A percentile compares a stretch with the other conserved stretches of the same genome.
phyloP scores from a whole-genome alignment of 2,329 filamentous ascomycete species.

The Verticillium alfalfae region DNA sequence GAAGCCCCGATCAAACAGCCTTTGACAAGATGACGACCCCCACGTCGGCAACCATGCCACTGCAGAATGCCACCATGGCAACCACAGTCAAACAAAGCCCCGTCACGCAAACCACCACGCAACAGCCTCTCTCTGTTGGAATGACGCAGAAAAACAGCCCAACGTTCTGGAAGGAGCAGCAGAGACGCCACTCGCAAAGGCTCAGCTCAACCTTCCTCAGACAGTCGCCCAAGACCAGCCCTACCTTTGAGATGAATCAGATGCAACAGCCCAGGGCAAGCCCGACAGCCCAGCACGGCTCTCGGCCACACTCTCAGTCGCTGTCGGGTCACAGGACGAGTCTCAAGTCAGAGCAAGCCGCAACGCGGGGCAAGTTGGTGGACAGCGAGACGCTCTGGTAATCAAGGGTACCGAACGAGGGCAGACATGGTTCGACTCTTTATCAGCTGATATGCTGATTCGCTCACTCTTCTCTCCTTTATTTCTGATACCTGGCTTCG shows the following conservation, averaged over 20 bases:
- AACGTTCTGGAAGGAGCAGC: conserved; percentile 1
- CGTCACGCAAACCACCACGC: background rate
- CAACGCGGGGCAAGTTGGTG: background rate
- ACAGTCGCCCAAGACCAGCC: background rate
- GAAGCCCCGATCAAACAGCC: background rate
- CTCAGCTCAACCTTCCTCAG: background rate
- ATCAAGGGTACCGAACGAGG: background rate
- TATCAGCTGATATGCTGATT: background rate
- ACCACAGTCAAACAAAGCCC: background rate
- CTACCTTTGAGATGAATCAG: background rate
- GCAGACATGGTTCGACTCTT: conserved; percentile 3
- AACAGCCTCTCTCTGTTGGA: conserved; percentile 1
- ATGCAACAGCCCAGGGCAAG: background rate
- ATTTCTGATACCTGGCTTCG: background rate
- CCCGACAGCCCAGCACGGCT: background rate
- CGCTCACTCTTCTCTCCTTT: conserved; percentile 1
- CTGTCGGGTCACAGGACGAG: background rate
- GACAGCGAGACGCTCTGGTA: background rate
- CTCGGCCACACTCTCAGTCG: background rate
- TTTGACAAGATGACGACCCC: background rate
- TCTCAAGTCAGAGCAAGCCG: background rate
- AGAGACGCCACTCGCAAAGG: background rate
- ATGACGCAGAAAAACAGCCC: conserved; percentile 5
- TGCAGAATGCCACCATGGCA: conserved; percentile 1
- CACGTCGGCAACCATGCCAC: background rate